phyloP scores from a whole-genome alignment of 768 basidiomycete species.

The Heimioporus sp. region DNA sequence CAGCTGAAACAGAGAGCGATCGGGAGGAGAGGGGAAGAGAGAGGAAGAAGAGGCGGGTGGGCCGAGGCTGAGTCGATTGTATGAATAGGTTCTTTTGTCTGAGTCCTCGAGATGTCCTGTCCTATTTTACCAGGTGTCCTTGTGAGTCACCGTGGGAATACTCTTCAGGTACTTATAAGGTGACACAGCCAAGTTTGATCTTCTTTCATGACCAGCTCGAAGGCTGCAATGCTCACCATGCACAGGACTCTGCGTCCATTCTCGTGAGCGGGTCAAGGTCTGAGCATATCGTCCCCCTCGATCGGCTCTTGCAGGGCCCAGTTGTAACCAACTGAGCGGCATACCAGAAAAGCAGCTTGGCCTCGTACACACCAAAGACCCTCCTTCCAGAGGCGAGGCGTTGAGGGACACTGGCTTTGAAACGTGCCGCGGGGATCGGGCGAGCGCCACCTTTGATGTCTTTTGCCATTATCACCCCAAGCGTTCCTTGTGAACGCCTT shows the following conservation, averaged over 20 bases:
- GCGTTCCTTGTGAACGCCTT: constrained; percentile 16
- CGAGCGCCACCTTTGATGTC: constrained; percentile 12
- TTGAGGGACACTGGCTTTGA: constrained; percentile 35
- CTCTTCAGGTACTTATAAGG: no score
- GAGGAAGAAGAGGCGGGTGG: constrained; percentile 30
- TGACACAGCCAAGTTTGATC: no score
- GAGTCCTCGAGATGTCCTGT: neutral
- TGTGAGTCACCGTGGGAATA: neutral
- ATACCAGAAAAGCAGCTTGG: constrained; percentile 61
- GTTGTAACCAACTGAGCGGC: constrained; percentile 55
- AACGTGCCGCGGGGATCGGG: constrained; percentile 60
- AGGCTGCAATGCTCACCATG: constrained; percentile 67
- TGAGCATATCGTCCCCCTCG: constrained; percentile 67
- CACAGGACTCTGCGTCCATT: constrained; percentile 39
- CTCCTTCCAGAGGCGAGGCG: constrained; percentile 23
- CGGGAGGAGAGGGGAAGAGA: constrained; percentile 19
- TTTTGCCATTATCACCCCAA: constrained; percentile 11
- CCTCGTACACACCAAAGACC: constrained; percentile 41
- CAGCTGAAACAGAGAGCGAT: constrained; percentile 9
- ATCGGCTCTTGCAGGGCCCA: constrained; percentile 62
- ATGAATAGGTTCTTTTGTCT: no score
- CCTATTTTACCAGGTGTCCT: neutral
- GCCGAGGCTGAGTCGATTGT: constrained; percentile 1
- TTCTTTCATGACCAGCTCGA: constrained; percentile 17
- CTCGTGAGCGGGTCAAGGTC: constrained; percentile 82